Evolutionary conservation across 2,329 filamentous ascomycete genomes (phyloP).

Genomic region (Claviceps digitariae): DNA sequence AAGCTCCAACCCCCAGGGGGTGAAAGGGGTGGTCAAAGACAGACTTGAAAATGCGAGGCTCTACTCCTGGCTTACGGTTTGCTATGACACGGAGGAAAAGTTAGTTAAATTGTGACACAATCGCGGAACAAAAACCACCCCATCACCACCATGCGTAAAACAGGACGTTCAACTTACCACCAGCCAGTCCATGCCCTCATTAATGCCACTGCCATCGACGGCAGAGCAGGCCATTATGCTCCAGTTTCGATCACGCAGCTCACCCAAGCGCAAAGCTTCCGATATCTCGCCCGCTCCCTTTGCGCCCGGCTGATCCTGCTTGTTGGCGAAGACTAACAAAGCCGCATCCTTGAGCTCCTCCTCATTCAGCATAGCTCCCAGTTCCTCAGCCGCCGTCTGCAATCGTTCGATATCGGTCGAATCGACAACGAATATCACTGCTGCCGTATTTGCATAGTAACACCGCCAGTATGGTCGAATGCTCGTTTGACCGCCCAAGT

Average conservation of each 20-base stretch:
- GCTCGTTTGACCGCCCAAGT: slow-evolving; percentile 94
- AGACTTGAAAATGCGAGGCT: slow-evolving; percentile 1
- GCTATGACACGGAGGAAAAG: slow-evolving; percentile 13
- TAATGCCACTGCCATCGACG: slow-evolving; percentile 86
- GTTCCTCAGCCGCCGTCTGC: slow-evolving; percentile 82
- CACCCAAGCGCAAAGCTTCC: slow-evolving; percentile 77
- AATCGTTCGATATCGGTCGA: slow-evolving; percentile 94
- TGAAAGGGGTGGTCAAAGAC: background rate
- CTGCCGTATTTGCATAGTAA: slow-evolving; percentile 97
- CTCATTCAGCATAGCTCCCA: slow-evolving; percentile 91
- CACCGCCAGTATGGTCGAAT: slow-evolving; percentile 98
- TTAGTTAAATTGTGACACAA: background rate
- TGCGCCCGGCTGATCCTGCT: slow-evolving; percentile 94
- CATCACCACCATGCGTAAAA: background rate
- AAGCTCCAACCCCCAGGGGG: background rate
- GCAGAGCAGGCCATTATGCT: slow-evolving; percentile 97
- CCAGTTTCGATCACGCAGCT: slow-evolving; percentile 94
- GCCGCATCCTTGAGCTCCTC: slow-evolving; percentile 90
- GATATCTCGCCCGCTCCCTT: slow-evolving; percentile 96
- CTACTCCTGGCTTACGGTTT: slow-evolving; percentile 25
- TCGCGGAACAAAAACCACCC: background rate
- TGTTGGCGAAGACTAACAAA: slow-evolving; percentile 93
- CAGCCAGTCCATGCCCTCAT: slow-evolving; percentile 98
- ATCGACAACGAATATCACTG: slow-evolving; percentile 97
- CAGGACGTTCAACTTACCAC: slow-evolving; percentile 45